Evolutionary conservation across 1,284 basidiomycete species (phyloP), one percentile per base, ranked within the genome.

Genomic region (Fomitopsis betulina): DNA sequence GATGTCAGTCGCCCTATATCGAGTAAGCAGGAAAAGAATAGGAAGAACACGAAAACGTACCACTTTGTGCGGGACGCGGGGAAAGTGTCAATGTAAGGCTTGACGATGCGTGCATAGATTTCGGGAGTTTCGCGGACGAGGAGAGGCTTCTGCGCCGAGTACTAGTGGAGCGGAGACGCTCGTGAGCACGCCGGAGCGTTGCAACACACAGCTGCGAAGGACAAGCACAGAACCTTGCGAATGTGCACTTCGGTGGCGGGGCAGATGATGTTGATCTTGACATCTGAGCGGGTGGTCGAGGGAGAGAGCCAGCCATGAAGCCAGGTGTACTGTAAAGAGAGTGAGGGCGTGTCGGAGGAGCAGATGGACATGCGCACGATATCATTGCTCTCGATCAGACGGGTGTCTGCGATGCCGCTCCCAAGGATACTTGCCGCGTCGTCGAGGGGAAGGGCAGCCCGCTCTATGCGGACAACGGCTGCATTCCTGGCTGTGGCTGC

Each of bases 201-300:
- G 25, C 21, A 13, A 5, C 45, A 47, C 19, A 27, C 42, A 30
- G 5, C 37, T 51, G 38, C 5, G 53, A 39, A 40, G 13, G 4
- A 23, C 5, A 7, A 10, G 8, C 27, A 71, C 35, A 37, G 19
- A 35, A 82, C 86, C 78, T 96, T 96, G 60, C 79, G 80, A 60
- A 96, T 85, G 67, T 96, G 93, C 0, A 84, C 82, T 13, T 92
- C 86, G 0, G 92, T 94, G 5, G 91, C 91, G 9, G 93, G 93
- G 65, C 80, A 89, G 57, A 94, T 86, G 27, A 94, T 74, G 63
- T 85, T 89, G 63, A 96, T 82, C 72, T 80, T 83, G 33, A 80
- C 71, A 45, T 82, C 81, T 1, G 78, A 79, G 25, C 71, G 65
- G 1, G 72, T 68, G 33, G 62, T 57, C 6, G 69, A 71, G 5